Base-by-base conservation (phyloP, 176 grass and related monocot species). In the Typha latifolia region DNA sequence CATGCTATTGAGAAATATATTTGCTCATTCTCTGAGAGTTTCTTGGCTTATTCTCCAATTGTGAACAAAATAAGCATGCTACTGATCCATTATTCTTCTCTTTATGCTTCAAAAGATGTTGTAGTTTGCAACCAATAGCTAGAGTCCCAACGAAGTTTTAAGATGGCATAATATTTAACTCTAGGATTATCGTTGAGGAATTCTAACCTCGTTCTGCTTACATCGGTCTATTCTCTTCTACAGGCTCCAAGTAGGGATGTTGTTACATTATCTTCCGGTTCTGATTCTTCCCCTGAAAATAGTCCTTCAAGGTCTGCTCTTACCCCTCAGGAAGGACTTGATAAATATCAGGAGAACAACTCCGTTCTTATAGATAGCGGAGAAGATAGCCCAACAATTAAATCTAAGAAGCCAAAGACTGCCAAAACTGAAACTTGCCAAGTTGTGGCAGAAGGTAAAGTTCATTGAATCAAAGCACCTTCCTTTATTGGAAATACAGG, bases 241-340 rank as follows among this genome's bases (percentile, higher is more conserved):
- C 67, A 96, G 85, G 75, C 83, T 27, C 85, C 93, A 63, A 85
- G 55, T 20, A 69, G 59, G 13, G 67, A 43, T 61, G 43, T 76
- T 1, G 66, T 89, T 71, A 76, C 84, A 78, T 77, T 92, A 69
- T 84, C 85, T 63, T 96, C 85, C 20, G 78, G 72, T 21, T 96
- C 88, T 29, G 88, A 86, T 69, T 47, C 29, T 34, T 97, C 88
- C 11, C 67, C 48, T 73, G 86, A 78, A 72, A 82, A 69, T 16
- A 82, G 84, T 53, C 81, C 84, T 59, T 66, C 47, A 62, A 78
- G 74, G 12, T 51, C 81, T 32, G 48, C 47, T 74, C 49, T 61
- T 76, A 67, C 74, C 67, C 53, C 5, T 21, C 57, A 62, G 20
- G 43, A 49, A 72, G 57, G 79, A 56, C 32, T 76, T 70, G n/a